Percentiles rank a stretch among this genome's conserved stretches.
These are phyloP conservation scores for Pleurotus sapidus DNA, from an alignment of 768 basidiomycete species.

Conservation along the genomic window DNA sequence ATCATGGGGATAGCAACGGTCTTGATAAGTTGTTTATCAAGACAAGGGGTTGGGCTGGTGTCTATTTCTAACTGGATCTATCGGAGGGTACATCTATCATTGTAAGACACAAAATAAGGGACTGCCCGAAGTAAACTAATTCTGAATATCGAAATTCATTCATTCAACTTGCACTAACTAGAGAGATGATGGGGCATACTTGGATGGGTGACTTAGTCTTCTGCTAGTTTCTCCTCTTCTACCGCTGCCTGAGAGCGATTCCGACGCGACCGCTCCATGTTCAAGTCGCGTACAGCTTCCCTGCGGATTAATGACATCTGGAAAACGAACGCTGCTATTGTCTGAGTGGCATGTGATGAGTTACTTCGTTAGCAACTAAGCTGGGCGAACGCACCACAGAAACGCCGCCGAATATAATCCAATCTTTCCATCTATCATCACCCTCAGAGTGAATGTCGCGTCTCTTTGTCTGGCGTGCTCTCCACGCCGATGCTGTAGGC, in stretches of 20 bases:
- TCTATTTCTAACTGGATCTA: slow-evolving; percentile 34
- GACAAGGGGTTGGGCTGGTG: slow-evolving; percentile 45
- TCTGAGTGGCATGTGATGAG: background rate
- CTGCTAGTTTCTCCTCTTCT: background rate
- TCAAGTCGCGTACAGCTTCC: background rate
- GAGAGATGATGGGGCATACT: no score
- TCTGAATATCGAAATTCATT: no score
- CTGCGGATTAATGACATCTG: background rate
- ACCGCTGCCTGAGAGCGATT: background rate
- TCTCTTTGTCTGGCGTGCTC: slow-evolving; percentile 12
- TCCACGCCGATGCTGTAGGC: slow-evolving; percentile 11
- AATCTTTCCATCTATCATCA: slow-evolving; percentile 48
- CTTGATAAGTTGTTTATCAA: slow-evolving; percentile 34
- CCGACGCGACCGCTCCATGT: background rate
- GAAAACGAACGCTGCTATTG: background rate
- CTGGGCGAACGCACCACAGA: slow-evolving; percentile 35
- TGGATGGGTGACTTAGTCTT: background rate
- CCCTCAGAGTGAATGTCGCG: slow-evolving; percentile 24
- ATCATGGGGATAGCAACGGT: slow-evolving; percentile 35
- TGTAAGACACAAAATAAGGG: no score
- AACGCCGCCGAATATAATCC: slow-evolving; percentile 44
- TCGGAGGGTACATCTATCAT: background rate
- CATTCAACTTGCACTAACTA: no score
- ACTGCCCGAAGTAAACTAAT: no score
- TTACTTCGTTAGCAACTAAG: background rate